Percentiles rank a stretch among this genome's conserved stretches.
phyloP scores from a whole-genome alignment of 2,329 filamentous ascomycete genomes.

The Trichophyton verrucosum region DNA sequence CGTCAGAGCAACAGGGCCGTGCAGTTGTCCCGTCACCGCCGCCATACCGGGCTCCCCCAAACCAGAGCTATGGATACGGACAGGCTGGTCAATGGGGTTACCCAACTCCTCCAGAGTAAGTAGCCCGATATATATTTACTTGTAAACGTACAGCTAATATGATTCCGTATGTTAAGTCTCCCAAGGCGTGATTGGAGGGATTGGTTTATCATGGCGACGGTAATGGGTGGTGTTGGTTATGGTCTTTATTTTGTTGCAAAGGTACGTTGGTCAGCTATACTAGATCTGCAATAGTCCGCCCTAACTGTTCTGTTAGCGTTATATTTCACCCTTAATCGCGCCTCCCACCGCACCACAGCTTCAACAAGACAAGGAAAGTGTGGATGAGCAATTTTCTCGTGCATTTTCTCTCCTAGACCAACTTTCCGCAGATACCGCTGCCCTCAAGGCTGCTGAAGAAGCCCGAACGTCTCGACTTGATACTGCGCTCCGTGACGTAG shows the following conservation, averaged over 20 bases:
- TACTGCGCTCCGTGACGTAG: constrained; percentile 66
- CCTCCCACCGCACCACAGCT: constrained; percentile 89
- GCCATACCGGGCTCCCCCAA: constrained; percentile 30
- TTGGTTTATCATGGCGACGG: constrained; percentile 99
- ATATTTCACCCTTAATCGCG: constrained; percentile 78
- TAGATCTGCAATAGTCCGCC: neutral
- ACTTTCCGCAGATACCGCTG: constrained; percentile 75
- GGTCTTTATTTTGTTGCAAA: constrained; percentile 80
- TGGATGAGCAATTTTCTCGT: constrained; percentile 87
- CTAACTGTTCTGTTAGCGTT: constrained; percentile 49
- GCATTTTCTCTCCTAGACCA: constrained; percentile 88
- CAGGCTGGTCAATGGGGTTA: constrained; percentile 42
- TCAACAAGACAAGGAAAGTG: constrained; percentile 82
- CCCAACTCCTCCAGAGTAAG: constrained; percentile 41
- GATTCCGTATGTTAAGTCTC: constrained; percentile 24
- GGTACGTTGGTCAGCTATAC: constrained; percentile 36
- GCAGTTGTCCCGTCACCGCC: constrained; percentile 33
- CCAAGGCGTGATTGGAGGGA: constrained; percentile 91
- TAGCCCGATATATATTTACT: constrained; percentile 11
- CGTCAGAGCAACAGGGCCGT: constrained; percentile 36
- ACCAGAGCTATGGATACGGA: constrained; percentile 39
- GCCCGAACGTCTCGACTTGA: constrained; percentile 75
- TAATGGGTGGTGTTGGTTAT: constrained; percentile 79
- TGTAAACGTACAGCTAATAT: neutral
- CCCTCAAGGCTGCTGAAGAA: constrained; percentile 76